Conservation (phyloP, 1,139 yeast genomes). For the Magnusiomyces paraingens region DNA sequence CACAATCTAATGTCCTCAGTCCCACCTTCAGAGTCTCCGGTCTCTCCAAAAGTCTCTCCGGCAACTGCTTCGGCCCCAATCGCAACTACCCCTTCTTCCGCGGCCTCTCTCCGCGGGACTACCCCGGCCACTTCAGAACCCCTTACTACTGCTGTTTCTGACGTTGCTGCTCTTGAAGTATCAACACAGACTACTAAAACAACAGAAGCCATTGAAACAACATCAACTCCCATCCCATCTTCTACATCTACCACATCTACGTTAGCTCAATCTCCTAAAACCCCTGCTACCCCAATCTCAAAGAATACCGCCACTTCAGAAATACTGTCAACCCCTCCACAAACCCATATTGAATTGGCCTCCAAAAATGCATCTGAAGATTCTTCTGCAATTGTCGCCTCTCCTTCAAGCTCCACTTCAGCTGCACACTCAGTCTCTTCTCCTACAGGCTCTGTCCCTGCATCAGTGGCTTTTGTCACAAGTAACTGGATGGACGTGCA, state of each 20-base stretch:
- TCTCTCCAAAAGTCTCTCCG: background rate
- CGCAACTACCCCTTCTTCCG: constrained; percentile 4
- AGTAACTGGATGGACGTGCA: constrained; percentile 70
- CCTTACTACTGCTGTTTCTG: background rate
- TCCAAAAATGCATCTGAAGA: constrained; percentile 6
- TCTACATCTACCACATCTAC: constrained; percentile 7
- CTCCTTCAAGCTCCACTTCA: constrained; percentile 19
- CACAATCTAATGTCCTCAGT: background rate
- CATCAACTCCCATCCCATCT: background rate
- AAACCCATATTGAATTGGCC: constrained; percentile 25
- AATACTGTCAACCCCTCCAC: constrained; percentile 77
- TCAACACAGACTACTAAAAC: too few species aligned
- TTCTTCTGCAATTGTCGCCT: constrained; percentile 3
- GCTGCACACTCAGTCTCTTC: constrained; percentile 9
- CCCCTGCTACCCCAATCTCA: background rate
- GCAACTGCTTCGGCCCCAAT: constrained; percentile 21
- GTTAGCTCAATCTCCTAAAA: constrained; percentile 5
- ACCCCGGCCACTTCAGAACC: background rate
- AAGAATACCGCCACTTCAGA: constrained; percentile 49
- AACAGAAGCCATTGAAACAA: too few species aligned
- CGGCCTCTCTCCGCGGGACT: constrained; percentile 8
- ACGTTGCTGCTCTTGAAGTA: constrained; percentile 4
- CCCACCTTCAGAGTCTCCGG: background rate
- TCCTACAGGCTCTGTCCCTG: constrained; percentile 21
- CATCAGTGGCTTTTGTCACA: constrained; percentile 20